A percentile compares a stretch with the other conserved stretches of the same genome.
phyloP scores from a whole-genome alignment of 2,329 filamentous ascomycete genomes.

The Knufia fluminis region DNA sequence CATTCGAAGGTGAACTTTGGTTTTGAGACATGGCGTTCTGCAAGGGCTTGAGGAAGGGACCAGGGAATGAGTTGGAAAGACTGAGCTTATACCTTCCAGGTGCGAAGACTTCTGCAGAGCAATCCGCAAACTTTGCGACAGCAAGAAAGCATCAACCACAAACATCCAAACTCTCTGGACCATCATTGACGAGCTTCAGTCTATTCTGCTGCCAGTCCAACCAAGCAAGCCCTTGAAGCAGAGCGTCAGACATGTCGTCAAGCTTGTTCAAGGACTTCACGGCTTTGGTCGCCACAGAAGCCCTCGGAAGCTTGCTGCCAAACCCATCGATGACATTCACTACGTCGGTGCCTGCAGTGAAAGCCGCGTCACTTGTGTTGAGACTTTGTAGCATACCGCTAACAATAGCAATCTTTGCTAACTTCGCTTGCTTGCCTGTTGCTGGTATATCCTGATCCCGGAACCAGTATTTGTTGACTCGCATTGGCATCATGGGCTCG shows the following conservation, averaged over 20 bases:
- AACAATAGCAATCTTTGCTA: slow-evolving; percentile 9
- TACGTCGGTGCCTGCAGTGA: background rate
- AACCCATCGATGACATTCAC: slow-evolving; percentile 8
- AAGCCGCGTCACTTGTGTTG: slow-evolving; percentile 6
- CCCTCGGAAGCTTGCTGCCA: background rate
- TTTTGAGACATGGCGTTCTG: too few species aligned
- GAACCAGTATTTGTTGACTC: slow-evolving; percentile 50
- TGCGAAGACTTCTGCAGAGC: too few species aligned
- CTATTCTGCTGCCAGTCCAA: slow-evolving; percentile 55
- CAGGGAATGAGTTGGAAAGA: too few species aligned
- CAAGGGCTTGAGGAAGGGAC: too few species aligned
- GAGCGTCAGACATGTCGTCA: slow-evolving; percentile 72
- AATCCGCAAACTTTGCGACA: too few species aligned
- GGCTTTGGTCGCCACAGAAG: background rate
- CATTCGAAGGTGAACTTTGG: too few species aligned
- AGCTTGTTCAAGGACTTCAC: slow-evolving; percentile 46
- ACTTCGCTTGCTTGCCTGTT: slow-evolving; percentile 6
- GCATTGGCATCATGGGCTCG: slow-evolving; percentile 43
- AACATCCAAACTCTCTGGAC: background rate
- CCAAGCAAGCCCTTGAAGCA: slow-evolving; percentile 70
- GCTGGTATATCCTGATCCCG: slow-evolving; percentile 37
- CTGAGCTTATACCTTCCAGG: too few species aligned
- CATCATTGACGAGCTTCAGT: background rate
- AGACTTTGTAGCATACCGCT: slow-evolving; percentile 3
- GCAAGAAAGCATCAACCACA: background rate